These are phyloP conservation scores for Penicillium sp. DNA, from an alignment of 2,329 filamentous ascomycete species.

Conservation along the genomic window DNA sequence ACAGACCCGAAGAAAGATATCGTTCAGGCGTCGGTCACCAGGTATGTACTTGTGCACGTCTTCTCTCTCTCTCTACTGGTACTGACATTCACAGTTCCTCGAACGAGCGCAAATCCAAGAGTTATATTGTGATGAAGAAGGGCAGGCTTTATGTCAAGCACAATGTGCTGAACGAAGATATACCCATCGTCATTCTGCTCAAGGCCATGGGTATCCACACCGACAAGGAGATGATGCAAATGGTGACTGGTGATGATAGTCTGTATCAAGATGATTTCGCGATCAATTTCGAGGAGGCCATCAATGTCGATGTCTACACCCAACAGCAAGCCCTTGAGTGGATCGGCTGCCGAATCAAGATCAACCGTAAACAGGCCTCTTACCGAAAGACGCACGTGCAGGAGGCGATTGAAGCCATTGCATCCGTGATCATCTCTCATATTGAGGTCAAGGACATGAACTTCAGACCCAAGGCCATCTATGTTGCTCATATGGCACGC, in stretches of 20 bases:
- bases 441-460: slow-evolving; percentile 88
- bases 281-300: slow-evolving; percentile 90
- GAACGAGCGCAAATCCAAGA: slow-evolving; percentile 96
- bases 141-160: slow-evolving; percentile 84
- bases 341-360: slow-evolving; percentile 81
- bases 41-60: slow-evolving; percentile 34
- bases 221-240: slow-evolving; percentile 88
- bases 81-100: slow-evolving; percentile 66
- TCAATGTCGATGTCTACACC: slow-evolving; percentile 78
- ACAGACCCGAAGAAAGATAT: slow-evolving; percentile 86
- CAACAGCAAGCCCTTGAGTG: slow-evolving; percentile 95
- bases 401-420: slow-evolving; percentile 87
- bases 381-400: slow-evolving; percentile 76
- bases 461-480: slow-evolving; percentile 94
- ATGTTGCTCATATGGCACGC: slow-evolving; percentile 96
- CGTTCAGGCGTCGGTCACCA: slow-evolving; percentile 90
- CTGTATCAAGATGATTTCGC: slow-evolving; percentile 92
- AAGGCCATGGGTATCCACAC: slow-evolving; percentile 92
- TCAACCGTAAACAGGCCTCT: slow-evolving; percentile 64
- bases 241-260: slow-evolving; percentile 82
- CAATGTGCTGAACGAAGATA: slow-evolving; percentile 86
- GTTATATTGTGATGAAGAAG: slow-evolving; percentile 91
- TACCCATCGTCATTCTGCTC: slow-evolving; percentile 90
- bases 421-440: slow-evolving; percentile 90
- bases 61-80: background rate